phyloP scores from a whole-genome alignment of 768 basidiomycete species.

The Lentinus tigrinus region DNA sequence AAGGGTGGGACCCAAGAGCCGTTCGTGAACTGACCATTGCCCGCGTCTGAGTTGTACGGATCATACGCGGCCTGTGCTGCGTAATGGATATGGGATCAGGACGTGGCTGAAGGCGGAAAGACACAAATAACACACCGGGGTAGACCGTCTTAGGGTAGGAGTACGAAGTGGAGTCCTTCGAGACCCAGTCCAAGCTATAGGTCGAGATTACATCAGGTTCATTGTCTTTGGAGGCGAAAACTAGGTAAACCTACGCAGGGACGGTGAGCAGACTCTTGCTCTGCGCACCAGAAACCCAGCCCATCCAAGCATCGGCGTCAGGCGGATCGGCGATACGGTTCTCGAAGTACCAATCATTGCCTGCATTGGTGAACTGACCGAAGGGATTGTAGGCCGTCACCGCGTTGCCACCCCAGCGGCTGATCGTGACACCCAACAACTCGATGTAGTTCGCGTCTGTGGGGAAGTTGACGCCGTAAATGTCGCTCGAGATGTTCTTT shows the following conservation, averaged over 20 bases:
- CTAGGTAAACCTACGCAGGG: constrained; percentile 42
- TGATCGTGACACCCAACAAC: constrained; percentile 47
- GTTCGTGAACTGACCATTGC: constrained; percentile 48
- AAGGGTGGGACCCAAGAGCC: constrained; percentile 43
- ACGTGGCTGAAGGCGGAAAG: background rate
- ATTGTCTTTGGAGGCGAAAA: background rate
- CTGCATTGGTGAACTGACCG: constrained; percentile 52
- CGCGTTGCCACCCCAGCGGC: constrained; percentile 56
- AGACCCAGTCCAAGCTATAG: constrained; percentile 52
- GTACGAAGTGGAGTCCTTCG: constrained; percentile 52
- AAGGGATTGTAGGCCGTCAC: constrained; percentile 55
- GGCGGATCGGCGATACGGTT: constrained; percentile 40
- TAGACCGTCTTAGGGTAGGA: constrained; percentile 46
- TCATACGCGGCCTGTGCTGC: constrained; percentile 45
- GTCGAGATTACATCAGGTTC: too few species aligned
- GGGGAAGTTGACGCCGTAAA: constrained; percentile 60
- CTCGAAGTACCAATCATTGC: constrained; percentile 57
- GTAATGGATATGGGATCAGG: background rate
- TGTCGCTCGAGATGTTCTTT: constrained; percentile 41
- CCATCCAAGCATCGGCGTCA: constrained; percentile 48
- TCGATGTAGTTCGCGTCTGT: constrained; percentile 44
- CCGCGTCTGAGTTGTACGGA: constrained; percentile 48
- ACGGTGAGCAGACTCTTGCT: constrained; percentile 44
- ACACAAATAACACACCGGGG: constrained; percentile 36
- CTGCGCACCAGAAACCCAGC: constrained; percentile 46